Evolutionary conservation across 805 yeast species (phyloP), one percentile per base, ranked within the genome.

Genomic region (Candida nemodendra): DNA sequence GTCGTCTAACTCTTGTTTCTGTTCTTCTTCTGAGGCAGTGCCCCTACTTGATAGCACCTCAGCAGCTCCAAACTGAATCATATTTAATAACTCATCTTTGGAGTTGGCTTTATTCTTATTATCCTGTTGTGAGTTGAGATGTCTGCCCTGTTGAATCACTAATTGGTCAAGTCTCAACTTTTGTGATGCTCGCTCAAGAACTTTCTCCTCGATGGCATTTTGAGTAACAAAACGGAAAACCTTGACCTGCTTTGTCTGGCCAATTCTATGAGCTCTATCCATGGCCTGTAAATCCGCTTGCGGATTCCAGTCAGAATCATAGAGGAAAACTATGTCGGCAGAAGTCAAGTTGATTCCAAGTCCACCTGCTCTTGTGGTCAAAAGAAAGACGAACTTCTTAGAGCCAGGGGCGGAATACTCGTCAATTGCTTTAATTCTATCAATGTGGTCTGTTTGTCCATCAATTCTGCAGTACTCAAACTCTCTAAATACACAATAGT

Each of bases 321-420:
- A 84, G 30, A 84, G 61, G 3, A 84, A 74, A 32, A 84, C 95
- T 45, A 81, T 69, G 59, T 84, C 90, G 1, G 93, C 93, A n/a
- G 80, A 66, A 4, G 93, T 84, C 53, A 84, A 70, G 56, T 84
- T 84, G 53, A 84, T 84, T 62, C 95, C 95, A 57, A 88, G 71
- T 9, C 96, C 96, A 62, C 96, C 93, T 30, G 95, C 95, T 69
- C 95, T 76, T 3, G 95, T 84, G 4, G 95, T 84, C 48, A 84
- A 67, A 44, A 84, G 62, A 50, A 84, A 84, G n/a, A 83, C 69
- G 56, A 84, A 84, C 50, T 84, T 84, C 11, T 75, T 71, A 5
- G 84, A 76, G 28, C 69, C 85, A 9, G 88, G 89, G n/a, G 74
- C 78, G 53, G 84, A 84, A 57, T 81, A 84, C 27, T 81, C 89